Conservation (phyloP, 495 filamentous ascomycete species). For the Annulohypoxylon moriforme region DNA sequence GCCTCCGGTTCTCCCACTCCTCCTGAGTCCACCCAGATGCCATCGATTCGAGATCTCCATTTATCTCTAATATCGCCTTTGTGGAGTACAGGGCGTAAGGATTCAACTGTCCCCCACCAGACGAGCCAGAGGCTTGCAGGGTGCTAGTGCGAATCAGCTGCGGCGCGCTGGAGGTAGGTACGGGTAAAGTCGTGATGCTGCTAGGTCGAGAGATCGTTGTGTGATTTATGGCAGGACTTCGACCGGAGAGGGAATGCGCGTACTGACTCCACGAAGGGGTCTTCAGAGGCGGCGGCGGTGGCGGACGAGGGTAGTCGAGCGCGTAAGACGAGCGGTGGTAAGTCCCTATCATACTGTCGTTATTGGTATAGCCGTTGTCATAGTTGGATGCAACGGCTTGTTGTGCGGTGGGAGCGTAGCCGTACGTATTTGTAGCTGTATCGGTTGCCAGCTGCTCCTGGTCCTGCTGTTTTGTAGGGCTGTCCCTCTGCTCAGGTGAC, state of each 20-base stretch:
- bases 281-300: constrained; percentile 56
- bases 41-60: constrained; percentile 87
- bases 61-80: constrained; percentile 85
- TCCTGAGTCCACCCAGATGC: constrained; percentile 79
- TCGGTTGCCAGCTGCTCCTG: constrained; percentile 47
- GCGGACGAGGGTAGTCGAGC: constrained; percentile 58
- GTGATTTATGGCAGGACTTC: constrained; percentile 53
- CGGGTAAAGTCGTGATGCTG: constrained; percentile 54
- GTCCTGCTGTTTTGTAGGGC: constrained; percentile 53
- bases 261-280: constrained; percentile 65
- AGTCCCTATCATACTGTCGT: constrained; percentile 59
- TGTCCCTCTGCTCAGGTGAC: constrained; percentile 57
- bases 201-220: constrained; percentile 52
- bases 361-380: constrained; percentile 54
- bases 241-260: constrained; percentile 53
- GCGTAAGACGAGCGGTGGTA: constrained; percentile 59
- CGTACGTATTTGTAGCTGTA: constrained; percentile 60
- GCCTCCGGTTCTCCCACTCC: constrained; percentile 78
- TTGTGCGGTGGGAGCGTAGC: constrained; percentile 56
- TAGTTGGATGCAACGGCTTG: constrained; percentile 54
- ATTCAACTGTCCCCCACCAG: constrained; percentile 68
- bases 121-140: constrained; percentile 66
- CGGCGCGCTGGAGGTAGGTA: constrained; percentile 57
- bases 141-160: constrained; percentile 86
- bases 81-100: constrained; percentile 86